Percentiles rank a stretch among this genome's conserved stretches.
Conservation (phyloP, 768 basidiomycete species). For the Lactarius trivialis region DNA sequence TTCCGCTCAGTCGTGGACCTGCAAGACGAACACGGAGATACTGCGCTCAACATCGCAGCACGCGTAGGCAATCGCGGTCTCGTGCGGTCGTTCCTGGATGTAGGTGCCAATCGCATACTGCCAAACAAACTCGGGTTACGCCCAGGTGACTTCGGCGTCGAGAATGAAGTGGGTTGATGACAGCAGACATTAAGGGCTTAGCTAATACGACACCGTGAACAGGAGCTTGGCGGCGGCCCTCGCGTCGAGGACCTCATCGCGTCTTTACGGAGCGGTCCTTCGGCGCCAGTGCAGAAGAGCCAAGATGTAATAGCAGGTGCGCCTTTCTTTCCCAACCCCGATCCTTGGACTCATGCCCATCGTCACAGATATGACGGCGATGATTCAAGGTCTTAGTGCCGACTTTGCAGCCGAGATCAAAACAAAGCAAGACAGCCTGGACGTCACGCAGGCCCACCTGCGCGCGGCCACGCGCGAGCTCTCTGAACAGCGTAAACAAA, state of each 20-base stretch:
- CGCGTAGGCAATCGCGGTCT: constrained; percentile 85
- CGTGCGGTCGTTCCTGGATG: constrained; percentile 81
- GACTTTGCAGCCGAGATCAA: constrained; percentile 84
- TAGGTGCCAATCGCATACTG: constrained; percentile 83
- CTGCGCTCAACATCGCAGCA: constrained; percentile 91
- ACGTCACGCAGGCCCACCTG: constrained; percentile 79
- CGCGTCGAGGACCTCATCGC: constrained; percentile 78
- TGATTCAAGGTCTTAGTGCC: constrained; percentile 70
- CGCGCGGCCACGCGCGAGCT: constrained; percentile 86
- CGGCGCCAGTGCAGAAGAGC: constrained; percentile 78
- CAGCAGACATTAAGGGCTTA: constrained; percentile 1
- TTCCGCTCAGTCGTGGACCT: constrained; percentile 80
- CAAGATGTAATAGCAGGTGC: constrained; percentile 78
- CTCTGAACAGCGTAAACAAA: constrained; percentile 82
- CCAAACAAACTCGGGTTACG: constrained; percentile 91
- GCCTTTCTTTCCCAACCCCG: constrained; percentile 12
- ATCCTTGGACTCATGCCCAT: constrained; percentile 15
- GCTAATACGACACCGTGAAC: constrained; percentile 14
- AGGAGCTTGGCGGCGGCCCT: constrained; percentile 67
- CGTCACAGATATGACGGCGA: constrained; percentile 66
- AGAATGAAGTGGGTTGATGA: constrained; percentile 62
- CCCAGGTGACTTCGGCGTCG: constrained; percentile 92
- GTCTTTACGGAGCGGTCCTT: constrained; percentile 63
- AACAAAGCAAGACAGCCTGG: constrained; percentile 80
- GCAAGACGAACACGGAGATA: constrained; percentile 94